phyloP scores from a whole-genome alignment of 305 asterid species.

The Plantago coronopus region DNA sequence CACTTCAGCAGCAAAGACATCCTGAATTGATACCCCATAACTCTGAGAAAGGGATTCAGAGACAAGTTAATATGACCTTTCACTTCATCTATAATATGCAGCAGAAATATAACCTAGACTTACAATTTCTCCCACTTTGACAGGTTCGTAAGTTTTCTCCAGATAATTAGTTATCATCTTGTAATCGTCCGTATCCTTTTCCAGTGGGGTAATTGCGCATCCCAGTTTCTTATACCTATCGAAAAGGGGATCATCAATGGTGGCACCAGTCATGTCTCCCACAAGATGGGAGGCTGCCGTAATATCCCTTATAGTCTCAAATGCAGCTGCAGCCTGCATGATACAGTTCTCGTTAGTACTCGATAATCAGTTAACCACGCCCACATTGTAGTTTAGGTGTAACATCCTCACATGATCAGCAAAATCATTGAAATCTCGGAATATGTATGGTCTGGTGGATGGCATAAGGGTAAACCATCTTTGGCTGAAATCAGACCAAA shows the following conservation, averaged over 20 bases:
- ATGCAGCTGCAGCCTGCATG: constrained; percentile 66
- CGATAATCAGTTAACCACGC: too few relatives aligned
- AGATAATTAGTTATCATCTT: constrained; percentile 70
- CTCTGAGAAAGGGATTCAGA: constrained; percentile 38
- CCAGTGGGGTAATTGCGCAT: constrained; percentile 50
- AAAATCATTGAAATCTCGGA: constrained; percentile 48
- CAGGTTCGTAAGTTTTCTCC: constrained; percentile 79
- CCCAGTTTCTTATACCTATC: constrained; percentile 67
- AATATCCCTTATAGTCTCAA: constrained; percentile 71
- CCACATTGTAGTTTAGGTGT: too few relatives aligned
- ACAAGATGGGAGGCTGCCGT: constrained; percentile 69
- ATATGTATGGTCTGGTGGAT: constrained; percentile 56
- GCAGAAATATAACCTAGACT: constrained; percentile 7
- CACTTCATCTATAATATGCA: not conserved
- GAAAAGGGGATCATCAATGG: constrained; percentile 71
- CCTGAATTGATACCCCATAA: constrained; percentile 56
- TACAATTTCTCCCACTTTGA: constrained; percentile 69
- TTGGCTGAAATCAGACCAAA: constrained; percentile 66
- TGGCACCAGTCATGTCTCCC: constrained; percentile 69
- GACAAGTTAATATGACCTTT: too few relatives aligned
- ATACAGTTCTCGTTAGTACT: not conserved
- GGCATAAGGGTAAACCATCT: constrained; percentile 79
- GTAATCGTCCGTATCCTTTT: constrained; percentile 58
- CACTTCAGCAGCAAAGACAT: constrained; percentile 56
- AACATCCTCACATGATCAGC: constrained; percentile 67